phyloP scores from a whole-genome alignment of 345 rosid species.

The Brassica juncea region DNA sequence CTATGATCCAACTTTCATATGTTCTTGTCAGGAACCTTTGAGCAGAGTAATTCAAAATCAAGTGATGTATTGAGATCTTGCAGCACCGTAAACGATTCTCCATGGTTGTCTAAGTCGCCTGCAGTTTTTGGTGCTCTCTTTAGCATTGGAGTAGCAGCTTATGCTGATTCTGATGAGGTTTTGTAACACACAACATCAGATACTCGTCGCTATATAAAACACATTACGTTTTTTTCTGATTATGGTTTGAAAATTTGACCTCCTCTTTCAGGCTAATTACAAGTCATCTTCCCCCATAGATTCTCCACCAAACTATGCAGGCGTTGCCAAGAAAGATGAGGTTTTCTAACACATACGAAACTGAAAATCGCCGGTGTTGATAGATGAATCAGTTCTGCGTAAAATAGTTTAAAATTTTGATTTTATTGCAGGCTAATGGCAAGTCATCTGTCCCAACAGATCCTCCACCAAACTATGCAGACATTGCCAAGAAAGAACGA shows the following conservation, averaged over 20 bases:
- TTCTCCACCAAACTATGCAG: slow-evolving; percentile 48
- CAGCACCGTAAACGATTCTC: slow-evolving; percentile 23
- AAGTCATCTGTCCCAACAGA: slow-evolving; percentile 49
- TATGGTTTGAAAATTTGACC: slow-evolving; percentile 10
- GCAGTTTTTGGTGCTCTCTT: slow-evolving; percentile 55
- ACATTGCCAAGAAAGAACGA: slow-evolving; percentile 73
- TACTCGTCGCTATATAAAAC: neutral
- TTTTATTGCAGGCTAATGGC: slow-evolving; percentile 43
- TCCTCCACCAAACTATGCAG: slow-evolving; percentile 50
- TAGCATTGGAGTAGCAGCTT: slow-evolving; percentile 59
- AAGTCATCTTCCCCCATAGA: slow-evolving; percentile 49
- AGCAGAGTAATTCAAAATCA: slow-evolving; percentile 27
- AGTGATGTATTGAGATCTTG: slow-evolving; percentile 30
- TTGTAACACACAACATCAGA: neutral
- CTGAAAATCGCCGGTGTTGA: neutral
- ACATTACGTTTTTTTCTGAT: neutral
- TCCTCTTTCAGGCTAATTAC: slow-evolving; percentile 14
- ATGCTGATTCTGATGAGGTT: slow-evolving; percentile 78
- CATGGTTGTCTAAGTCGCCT: slow-evolving; percentile 40
- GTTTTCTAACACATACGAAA: neutral
- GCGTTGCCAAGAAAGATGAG: slow-evolving; percentile 63
- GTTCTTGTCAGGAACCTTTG: slow-evolving; percentile 41
- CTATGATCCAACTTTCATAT: neutral
- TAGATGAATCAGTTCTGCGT: neutral
- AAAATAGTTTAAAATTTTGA: slow-evolving; percentile 8